Conservation (phyloP, 164 flowering plant species). For the Santalum album region DNA sequence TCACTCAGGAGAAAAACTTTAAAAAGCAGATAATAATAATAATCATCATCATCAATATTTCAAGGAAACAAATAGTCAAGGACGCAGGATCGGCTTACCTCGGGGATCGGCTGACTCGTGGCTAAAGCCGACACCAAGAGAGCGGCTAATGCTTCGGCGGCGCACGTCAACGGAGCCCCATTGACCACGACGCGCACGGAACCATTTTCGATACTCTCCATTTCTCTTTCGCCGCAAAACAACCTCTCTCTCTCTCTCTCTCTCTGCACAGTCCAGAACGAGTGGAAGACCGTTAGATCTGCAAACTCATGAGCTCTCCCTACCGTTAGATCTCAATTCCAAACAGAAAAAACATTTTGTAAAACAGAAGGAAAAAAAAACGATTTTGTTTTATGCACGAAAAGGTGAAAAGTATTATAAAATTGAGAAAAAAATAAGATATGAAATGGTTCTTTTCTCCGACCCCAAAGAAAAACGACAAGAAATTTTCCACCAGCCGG, state of each 20-base stretch:
- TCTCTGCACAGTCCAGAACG: conserved; percentile 6
- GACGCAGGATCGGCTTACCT: conserved; percentile 12
- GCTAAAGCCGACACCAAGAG: conserved; percentile 20
- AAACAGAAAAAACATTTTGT: background rate
- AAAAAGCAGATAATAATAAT: too few relatives aligned
- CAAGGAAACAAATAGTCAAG: background rate
- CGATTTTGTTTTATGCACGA: background rate
- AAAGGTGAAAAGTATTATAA: background rate
- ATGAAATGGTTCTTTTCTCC: background rate
- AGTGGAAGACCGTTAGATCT: conserved; percentile 22
- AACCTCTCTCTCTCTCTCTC: conserved; percentile 1
- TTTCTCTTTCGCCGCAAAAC: conserved; percentile 12
- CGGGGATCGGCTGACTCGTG: conserved; percentile 15
- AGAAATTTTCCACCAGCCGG: background rate
- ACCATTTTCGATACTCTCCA: conserved; percentile 21
- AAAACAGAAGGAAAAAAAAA: background rate
- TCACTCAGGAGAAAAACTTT: too few relatives aligned
- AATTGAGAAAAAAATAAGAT: background rate
- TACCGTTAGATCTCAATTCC: background rate
- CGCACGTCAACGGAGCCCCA: conserved; percentile 21
- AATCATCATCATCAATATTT: too few relatives aligned
- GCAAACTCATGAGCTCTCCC: too few relatives aligned
- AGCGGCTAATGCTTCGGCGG: conserved; percentile 17
- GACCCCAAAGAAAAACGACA: background rate
- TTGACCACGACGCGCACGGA: conserved; percentile 9